Conservation (phyloP, 768 basidiomycete genomes). For the Suillus decipiens region DNA sequence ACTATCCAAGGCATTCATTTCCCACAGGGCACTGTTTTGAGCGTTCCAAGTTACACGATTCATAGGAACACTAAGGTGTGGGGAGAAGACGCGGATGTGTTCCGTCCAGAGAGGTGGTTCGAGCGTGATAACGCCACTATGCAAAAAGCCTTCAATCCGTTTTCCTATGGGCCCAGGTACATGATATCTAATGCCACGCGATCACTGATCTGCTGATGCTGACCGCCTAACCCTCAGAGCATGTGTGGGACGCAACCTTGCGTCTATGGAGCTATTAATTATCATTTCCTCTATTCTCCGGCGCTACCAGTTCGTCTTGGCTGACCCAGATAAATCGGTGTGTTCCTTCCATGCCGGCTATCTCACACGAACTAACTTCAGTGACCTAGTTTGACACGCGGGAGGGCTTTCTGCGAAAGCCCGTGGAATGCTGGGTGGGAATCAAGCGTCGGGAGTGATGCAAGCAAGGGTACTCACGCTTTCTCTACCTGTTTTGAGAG, state of each 20-base stretch:
- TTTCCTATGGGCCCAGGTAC: conserved; percentile 79
- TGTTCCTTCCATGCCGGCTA: conserved; percentile 24
- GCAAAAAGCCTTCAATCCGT: conserved; percentile 81
- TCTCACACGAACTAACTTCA: conserved; percentile 14
- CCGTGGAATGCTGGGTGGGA: conserved; percentile 69
- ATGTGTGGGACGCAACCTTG: conserved; percentile 85
- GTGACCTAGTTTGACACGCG: conserved; percentile 60
- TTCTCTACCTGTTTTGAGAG: not conserved
- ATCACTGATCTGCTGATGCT: conserved; percentile 2
- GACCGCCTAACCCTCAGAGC: conserved; percentile 43
- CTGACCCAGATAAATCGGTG: conserved; percentile 57
- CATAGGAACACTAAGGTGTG: conserved; percentile 73
- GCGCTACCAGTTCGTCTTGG: conserved; percentile 72
- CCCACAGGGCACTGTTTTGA: conserved; percentile 74
- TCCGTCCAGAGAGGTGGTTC: conserved; percentile 85
- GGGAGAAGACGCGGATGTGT: conserved; percentile 77
- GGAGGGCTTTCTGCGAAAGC: conserved; percentile 90
- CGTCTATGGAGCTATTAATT: conserved; percentile 74
- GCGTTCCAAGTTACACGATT: conserved; percentile 81
- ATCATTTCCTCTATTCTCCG: conserved; percentile 82
- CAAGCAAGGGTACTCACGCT: conserved; percentile 2
- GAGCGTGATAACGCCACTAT: conserved; percentile 62
- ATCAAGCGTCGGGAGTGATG: conserved; percentile 59
- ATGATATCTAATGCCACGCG: conserved; percentile 6
- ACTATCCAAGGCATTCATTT: conserved; percentile 55